phyloP scores from a whole-genome alignment of 352 stramenopile species.

The Globisporangium lucens region DNA sequence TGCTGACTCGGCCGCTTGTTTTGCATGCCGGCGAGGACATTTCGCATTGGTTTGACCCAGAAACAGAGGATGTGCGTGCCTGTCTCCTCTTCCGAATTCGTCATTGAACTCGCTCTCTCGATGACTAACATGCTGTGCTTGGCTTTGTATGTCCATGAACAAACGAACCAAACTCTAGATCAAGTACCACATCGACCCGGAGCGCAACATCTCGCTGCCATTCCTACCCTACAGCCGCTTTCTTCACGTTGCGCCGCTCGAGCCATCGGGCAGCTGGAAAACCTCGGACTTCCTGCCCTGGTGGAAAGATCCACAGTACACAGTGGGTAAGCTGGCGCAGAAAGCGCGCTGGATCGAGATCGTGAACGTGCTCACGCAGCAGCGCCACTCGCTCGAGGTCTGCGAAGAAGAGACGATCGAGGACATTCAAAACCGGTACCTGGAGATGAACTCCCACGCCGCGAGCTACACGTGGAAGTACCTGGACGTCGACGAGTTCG shows the following conservation, averaged over 20 bases:
- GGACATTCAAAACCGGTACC: conserved; percentile 88
- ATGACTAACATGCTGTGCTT: no score
- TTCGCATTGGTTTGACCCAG: conserved; percentile 89
- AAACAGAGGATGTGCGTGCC: conserved; percentile 55
- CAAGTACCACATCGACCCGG: conserved; percentile 74
- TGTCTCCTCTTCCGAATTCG: background rate
- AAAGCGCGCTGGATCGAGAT: conserved; percentile 78
- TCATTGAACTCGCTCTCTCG: background rate
- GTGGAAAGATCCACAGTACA: conserved; percentile 80
- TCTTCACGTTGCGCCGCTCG: conserved; percentile 80
- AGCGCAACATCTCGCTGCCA: conserved; percentile 68
- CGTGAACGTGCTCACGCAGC: conserved; percentile 90
- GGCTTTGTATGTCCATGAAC: no score
- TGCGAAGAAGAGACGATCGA: conserved; percentile 86
- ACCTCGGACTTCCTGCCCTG: conserved; percentile 79
- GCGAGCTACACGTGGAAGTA: conserved; percentile 93
- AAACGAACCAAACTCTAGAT: conserved; percentile 31
- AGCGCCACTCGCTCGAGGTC: conserved; percentile 78
- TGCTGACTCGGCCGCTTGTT: conserved; percentile 80
- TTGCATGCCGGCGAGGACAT: conserved; percentile 86
- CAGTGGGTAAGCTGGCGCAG: conserved; percentile 70
- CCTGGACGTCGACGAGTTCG: conserved; percentile 83
- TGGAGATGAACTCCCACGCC: conserved; percentile 85
- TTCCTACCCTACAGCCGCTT: conserved; percentile 87
- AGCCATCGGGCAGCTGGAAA: conserved; percentile 72